Conservation (phyloP, 78 protist genomes). For the Isochrysis galbana region DNA sequence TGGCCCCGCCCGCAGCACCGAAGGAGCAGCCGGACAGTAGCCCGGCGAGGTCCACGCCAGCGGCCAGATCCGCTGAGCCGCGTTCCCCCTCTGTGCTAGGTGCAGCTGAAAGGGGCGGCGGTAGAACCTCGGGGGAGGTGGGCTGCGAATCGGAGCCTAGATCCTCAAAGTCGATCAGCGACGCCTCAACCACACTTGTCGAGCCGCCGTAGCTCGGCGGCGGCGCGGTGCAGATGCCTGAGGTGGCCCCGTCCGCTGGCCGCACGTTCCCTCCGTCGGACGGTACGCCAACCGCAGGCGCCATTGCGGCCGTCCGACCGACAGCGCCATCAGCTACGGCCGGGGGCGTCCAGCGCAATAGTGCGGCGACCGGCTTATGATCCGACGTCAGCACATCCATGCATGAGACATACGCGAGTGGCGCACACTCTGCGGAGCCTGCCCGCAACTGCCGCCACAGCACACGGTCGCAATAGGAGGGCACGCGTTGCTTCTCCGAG, state of each 20-base stretch:
- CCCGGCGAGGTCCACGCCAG: too few species aligned
- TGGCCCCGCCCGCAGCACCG: too few species aligned
- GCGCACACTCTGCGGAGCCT: background rate
- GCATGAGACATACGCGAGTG: background rate
- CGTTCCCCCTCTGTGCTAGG: too few species aligned
- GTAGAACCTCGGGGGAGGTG: too few species aligned
- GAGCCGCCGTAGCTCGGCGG: background rate
- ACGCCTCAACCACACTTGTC: background rate
- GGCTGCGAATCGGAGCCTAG: too few species aligned
- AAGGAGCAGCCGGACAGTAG: too few species aligned
- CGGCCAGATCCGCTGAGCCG: too few species aligned
- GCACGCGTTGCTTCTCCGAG: constrained; percentile 68
- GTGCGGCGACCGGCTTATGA: background rate
- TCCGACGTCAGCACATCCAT: background rate
- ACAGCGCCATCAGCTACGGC: background rate
- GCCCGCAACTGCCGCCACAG: background rate
- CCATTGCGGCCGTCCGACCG: background rate
- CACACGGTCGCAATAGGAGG: constrained; percentile 74
- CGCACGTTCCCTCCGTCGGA: too few species aligned
- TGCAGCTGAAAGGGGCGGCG: too few species aligned
- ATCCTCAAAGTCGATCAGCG: background rate
- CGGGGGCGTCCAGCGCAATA: background rate
- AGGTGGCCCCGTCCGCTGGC: background rate
- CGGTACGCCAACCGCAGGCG: too few species aligned
- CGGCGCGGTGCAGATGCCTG: background rate